Evolutionary conservation across 2,329 filamentous ascomycete genomes (phyloP).

Genomic region (Lasiodiplodia sp.): DNA sequence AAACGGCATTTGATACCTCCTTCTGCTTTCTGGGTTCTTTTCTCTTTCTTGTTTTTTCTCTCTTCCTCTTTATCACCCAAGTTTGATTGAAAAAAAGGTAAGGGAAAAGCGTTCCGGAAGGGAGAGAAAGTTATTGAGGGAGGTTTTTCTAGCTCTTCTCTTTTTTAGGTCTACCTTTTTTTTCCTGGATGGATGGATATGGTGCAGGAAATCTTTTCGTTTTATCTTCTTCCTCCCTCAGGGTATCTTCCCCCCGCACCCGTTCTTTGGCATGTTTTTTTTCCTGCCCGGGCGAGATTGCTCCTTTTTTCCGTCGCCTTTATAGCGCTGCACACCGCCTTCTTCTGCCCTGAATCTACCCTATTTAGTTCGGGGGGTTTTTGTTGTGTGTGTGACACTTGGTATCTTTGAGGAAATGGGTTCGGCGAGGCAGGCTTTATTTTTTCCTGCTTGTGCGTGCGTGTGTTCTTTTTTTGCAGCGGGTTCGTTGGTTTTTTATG

Average conservation of each 20-base stretch:
- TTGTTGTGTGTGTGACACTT: background rate
- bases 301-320: background rate
- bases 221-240: background rate
- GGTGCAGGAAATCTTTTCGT: background rate
- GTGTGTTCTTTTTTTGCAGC: background rate
- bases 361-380: background rate
- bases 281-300: background rate
- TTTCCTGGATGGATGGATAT: background rate
- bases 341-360: background rate
- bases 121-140: background rate
- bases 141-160: background rate
- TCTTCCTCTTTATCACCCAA: background rate
- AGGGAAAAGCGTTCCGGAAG: background rate
- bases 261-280: background rate
- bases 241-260: background rate
- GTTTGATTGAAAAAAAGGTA: slow-evolving; percentile 8
- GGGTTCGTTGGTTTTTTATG: background rate
- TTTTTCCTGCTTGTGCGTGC: background rate
- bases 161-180: background rate
- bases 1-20: slow-evolving; percentile 15
- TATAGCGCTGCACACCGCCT: background rate
- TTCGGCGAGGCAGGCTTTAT: background rate
- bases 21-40: slow-evolving; percentile 18
- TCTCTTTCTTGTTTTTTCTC: background rate
- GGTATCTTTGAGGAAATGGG: background rate